Conservation (phyloP, 1,284 basidiomycete genomes). For the Mycena sp. region DNA sequence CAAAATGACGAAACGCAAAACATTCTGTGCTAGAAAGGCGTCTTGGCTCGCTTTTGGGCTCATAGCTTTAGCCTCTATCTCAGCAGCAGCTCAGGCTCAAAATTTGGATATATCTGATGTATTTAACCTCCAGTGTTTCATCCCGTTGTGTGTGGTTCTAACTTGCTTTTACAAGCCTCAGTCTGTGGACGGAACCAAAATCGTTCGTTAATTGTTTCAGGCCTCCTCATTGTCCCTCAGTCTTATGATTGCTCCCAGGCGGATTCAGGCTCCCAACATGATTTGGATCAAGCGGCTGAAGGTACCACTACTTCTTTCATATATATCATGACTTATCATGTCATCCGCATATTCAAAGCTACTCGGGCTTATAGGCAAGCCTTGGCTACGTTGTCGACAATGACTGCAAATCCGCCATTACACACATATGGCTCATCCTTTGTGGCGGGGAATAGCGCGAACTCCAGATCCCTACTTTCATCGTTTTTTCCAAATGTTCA, state of each 20-base stretch:
- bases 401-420: constrained; percentile 65
- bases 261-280: constrained; percentile 16
- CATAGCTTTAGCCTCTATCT: constrained; percentile 54
- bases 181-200: constrained; percentile 16
- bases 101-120: constrained; percentile 22
- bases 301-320: constrained; percentile 43
- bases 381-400: constrained; percentile 64
- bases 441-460: constrained; percentile 41
- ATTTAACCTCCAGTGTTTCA: neutral
- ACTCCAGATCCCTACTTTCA: constrained; percentile 63
- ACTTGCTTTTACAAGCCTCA: constrained; percentile 1
- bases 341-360: constrained; percentile 50
- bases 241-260: constrained; percentile 21
- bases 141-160: constrained; percentile 3
- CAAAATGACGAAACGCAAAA: constrained; percentile 32
- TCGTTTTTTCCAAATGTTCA: constrained; percentile 73
- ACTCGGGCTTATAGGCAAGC: constrained; percentile 78
- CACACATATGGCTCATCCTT: constrained; percentile 63
- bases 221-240: neutral
- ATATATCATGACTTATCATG: constrained; percentile 13
- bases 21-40: constrained; percentile 60
- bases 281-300: constrained; percentile 57
- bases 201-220: constrained; percentile 17
- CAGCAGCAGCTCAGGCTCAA: constrained; percentile 44
- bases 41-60: constrained; percentile 69